These are phyloP conservation scores for Pseudocercospora eumusae DNA, from an alignment of 2,329 filamentous ascomycete genomes.

Conservation along the genomic window DNA sequence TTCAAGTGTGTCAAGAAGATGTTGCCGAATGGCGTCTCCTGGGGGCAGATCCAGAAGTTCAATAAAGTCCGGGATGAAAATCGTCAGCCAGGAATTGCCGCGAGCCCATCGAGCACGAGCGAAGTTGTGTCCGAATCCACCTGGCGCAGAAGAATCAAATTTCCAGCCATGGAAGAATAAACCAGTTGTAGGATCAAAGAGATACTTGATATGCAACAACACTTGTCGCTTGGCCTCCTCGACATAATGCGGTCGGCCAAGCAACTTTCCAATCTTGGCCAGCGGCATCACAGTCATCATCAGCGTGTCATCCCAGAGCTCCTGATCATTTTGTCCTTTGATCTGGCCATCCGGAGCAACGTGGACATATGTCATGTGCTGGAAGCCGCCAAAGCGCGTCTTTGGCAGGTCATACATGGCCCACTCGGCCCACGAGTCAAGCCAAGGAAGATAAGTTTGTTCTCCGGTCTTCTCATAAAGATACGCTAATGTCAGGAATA, in stretches of 20 bases:
- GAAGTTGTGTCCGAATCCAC: slow-evolving; percentile 58
- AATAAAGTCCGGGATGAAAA: slow-evolving; percentile 79
- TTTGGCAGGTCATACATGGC: slow-evolving; percentile 73
- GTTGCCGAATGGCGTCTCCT: slow-evolving; percentile 61
- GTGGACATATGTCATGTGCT: slow-evolving; percentile 72
- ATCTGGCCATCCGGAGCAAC: slow-evolving; percentile 36
- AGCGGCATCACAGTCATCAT: slow-evolving; percentile 86
- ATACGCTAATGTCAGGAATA: slow-evolving; percentile 72
- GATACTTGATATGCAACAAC: slow-evolving; percentile 74
- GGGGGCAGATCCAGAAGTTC: slow-evolving; percentile 66
- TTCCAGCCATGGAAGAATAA: slow-evolving; percentile 84
- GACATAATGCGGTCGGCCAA: slow-evolving; percentile 70
- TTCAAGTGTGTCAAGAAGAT: slow-evolving; percentile 64
- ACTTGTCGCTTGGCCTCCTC: slow-evolving; percentile 78
- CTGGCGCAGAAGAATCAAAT: slow-evolving; percentile 61
- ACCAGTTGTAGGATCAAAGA: slow-evolving; percentile 70
- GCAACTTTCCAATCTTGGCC: slow-evolving; percentile 73
- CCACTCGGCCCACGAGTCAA: slow-evolving; percentile 82
- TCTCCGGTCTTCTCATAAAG: slow-evolving; percentile 75
- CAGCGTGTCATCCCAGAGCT: slow-evolving; percentile 82
- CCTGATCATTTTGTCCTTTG: slow-evolving; percentile 59
- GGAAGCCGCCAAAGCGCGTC: slow-evolving; percentile 71
- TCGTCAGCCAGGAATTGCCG: slow-evolving; percentile 76
- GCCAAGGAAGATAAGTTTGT: slow-evolving; percentile 70
- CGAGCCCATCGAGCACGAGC: slow-evolving; percentile 58